Base-by-base conservation (phyloP, 495 filamentous ascomycete species). In the Aspergillus steynii region DNA sequence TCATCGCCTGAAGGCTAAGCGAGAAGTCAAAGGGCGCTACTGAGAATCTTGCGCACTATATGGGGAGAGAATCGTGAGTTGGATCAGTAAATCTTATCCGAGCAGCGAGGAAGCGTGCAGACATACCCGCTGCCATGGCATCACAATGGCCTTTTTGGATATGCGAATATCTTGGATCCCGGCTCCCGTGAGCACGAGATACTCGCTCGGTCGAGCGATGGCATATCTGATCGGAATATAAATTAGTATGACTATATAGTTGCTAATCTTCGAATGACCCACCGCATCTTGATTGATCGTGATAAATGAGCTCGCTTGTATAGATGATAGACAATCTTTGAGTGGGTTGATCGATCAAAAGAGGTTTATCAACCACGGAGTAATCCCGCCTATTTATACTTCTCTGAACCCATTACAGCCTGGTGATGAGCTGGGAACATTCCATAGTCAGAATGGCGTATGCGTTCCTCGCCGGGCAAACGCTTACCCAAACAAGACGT, bases 171-270 rank as follows among this genome's bases (percentile, higher is more conserved):
- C 85, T 9, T 83, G 77, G 60, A 95, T 82, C 58, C 86, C 83
- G 68, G 85, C 87, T 74, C 91, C 90, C 55, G 91, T 94, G 65
- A 94, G 85, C 81, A 89, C 89, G 72, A 93, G 87, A 78, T 93
- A 93, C 66, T 83, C 75, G 61, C 72, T 77, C 49, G 76, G 72
- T 52, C 69, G 59, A 26, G 75, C 68, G 42, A 79, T 70, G 42
- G 69, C 62, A 51, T 74, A 79, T 57, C 71, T 63, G 51, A 58
- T 53, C 50, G 60, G 58, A 12, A n/a, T 63, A 45, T 51, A 29
- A 48, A 20, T n/a, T 20, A 50, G 49, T 0, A 29, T n/a, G 15
- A 10, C n/a, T 50, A 8, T 4, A 14, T 14, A 14, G 9, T 42
- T 20, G 20, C 0, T 14, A 8, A 42, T 14, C 37, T 42, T 12